Evolutionary conservation across 495 filamentous ascomycete species (phyloP).

Genomic region (Penicillium nucicola): DNA sequence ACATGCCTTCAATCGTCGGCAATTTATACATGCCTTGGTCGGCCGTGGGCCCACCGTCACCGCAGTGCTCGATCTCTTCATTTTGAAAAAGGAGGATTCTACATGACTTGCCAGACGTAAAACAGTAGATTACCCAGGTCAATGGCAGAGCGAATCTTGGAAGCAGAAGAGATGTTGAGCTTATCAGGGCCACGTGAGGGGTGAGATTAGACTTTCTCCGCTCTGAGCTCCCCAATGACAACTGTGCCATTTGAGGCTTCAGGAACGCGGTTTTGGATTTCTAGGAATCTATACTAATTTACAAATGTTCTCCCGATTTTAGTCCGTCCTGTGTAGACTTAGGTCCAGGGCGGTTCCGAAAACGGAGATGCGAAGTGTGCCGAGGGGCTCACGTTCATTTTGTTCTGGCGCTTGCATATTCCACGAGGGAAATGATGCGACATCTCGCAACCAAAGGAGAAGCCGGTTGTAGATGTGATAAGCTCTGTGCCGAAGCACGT

Average conservation of each 20-base stretch:
- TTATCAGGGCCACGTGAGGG: not conserved
- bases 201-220: not conserved
- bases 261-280: not conserved
- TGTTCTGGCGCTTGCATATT: conserved; percentile 43
- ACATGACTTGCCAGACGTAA: not conserved
- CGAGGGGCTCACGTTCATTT: conserved; percentile 37
- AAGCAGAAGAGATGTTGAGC: not conserved
- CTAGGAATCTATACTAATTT: not conserved
- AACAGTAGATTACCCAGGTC: too few relatives aligned
- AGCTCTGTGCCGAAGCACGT: conserved; percentile 42
- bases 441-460: conserved; percentile 23
- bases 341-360: conserved; percentile 44
- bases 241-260: too few relatives aligned
- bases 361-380: conserved; percentile 46
- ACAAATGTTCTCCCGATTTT: conserved; percentile 48
- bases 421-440: conserved; percentile 18
- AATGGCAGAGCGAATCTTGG: not conserved
- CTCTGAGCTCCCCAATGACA: not conserved
- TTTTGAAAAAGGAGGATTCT: conserved; percentile 5
- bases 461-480: conserved; percentile 32
- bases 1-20: conserved; percentile 36
- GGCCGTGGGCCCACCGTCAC: conserved; percentile 28
- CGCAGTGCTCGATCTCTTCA: conserved; percentile 16
- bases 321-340: conserved; percentile 52
- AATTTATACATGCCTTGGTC: conserved; percentile 43